Conservation (phyloP, 306 rosid species). For the Begonia loranthoides region DNA sequence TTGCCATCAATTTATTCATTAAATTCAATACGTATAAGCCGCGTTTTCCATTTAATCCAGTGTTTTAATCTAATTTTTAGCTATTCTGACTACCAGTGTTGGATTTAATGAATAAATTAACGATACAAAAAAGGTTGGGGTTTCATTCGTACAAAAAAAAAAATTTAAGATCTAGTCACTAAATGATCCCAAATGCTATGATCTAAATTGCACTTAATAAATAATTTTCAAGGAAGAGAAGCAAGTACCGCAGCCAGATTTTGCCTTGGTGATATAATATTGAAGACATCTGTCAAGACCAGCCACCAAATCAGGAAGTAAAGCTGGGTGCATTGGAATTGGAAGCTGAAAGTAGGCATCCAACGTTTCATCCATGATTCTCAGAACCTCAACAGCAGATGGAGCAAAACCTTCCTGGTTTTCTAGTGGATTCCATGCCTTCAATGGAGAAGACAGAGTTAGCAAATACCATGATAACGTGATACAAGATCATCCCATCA, state of each 20-base stretch:
- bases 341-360: conserved; percentile 93
- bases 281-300: conserved; percentile 94
- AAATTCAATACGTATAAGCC: too few relatives aligned
- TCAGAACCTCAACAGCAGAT: conserved; percentile 86
- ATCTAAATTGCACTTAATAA: too few relatives aligned
- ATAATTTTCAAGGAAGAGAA: too few relatives aligned
- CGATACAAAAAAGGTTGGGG: too few relatives aligned
- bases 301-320: conserved; percentile 85
- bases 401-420: conserved; percentile 78
- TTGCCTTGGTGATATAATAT: conserved; percentile 57
- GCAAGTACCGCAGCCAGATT: conserved; percentile 81
- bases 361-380: conserved; percentile 73
- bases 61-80: too few relatives aligned
- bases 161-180: too few relatives aligned
- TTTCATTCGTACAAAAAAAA: too few relatives aligned
- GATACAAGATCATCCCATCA: too few relatives aligned
- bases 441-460: conserved; percentile 21
- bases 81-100: too few relatives aligned
- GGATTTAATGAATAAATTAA: too few relatives aligned
- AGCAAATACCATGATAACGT: not conserved
- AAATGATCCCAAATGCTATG: conserved; percentile 8
- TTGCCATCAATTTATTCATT: not conserved
- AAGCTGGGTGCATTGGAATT: conserved; percentile 87
- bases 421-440: conserved; percentile 67
- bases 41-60: too few relatives aligned